A percentile compares a stretch with the other conserved stretches of the same genome.
Conservation (phyloP, 768 basidiomycete genomes). For the Tubosaeta sp. region DNA sequence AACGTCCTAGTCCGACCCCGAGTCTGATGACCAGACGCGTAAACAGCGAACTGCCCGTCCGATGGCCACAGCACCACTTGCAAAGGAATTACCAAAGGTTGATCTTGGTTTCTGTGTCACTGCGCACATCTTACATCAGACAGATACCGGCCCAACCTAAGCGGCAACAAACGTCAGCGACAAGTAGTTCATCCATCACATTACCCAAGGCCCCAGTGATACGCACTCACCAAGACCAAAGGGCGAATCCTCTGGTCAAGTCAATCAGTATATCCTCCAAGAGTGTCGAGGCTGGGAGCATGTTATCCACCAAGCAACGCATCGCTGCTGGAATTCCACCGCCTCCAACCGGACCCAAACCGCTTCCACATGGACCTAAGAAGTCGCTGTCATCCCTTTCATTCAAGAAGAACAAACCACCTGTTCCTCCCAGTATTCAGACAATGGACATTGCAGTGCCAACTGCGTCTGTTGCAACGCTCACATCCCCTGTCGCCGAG, state of each 20-base stretch:
- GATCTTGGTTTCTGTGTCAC: background rate
- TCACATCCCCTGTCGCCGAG: slow-evolving; percentile 10
- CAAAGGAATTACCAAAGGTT: slow-evolving; percentile 14
- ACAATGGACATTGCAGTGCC: slow-evolving; percentile 11
- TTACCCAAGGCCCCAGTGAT: slow-evolving; percentile 12
- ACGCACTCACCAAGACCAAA: slow-evolving; percentile 31
- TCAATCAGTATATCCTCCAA: slow-evolving; percentile 20
- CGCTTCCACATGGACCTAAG: slow-evolving; percentile 18
- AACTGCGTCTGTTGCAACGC: background rate
- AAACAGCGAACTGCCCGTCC: background rate
- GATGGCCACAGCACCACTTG: background rate
- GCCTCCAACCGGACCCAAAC: slow-evolving; percentile 34
- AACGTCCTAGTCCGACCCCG: slow-evolving; percentile 16
- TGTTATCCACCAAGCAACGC: slow-evolving; percentile 50
- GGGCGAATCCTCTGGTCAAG: slow-evolving; percentile 30
- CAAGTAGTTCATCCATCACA: slow-evolving; percentile 4
- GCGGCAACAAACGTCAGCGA: slow-evolving; percentile 6
- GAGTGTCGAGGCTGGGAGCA: slow-evolving; percentile 29
- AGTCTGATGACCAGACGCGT: slow-evolving; percentile 3
- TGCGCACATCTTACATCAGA: background rate
- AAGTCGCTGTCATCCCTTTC: slow-evolving; percentile 31
- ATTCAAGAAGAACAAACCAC: slow-evolving; percentile 41
- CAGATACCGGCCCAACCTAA: slow-evolving; percentile 5
- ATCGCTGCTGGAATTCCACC: slow-evolving; percentile 39
- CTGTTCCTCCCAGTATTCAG: slow-evolving; percentile 4